phyloP scores from a whole-genome alignment of 495 filamentous ascomycete genomes.

The Lasiosphaeria miniovina region DNA sequence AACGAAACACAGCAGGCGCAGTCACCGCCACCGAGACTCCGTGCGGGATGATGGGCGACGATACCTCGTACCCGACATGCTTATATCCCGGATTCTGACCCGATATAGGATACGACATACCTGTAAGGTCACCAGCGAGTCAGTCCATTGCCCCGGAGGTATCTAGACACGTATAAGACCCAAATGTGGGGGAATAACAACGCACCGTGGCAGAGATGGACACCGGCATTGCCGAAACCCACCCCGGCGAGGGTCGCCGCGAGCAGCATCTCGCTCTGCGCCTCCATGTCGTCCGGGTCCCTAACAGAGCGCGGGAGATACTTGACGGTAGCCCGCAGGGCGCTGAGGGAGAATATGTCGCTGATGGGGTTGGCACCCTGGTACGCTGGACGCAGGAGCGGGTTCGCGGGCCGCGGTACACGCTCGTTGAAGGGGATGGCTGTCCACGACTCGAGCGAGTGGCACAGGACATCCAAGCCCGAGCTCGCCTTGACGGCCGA shows the following conservation, averaged over 20 bases:
- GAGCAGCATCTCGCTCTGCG: constrained; percentile 90
- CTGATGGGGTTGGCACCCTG: constrained; percentile 97
- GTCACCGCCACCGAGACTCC: constrained; percentile 94
- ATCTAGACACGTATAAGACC: too few relatives aligned
- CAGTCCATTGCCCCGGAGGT: too few relatives aligned
- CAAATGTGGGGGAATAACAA: constrained; percentile 3
- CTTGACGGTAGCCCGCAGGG: constrained; percentile 75
- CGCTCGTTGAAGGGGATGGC: constrained; percentile 91
- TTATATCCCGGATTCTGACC: constrained; percentile 88
- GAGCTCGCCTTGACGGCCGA: constrained; percentile 83
- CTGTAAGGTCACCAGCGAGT: constrained; percentile 20
- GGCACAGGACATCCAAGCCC: constrained; percentile 91
- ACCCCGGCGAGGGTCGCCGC: constrained; percentile 92
- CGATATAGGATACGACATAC: constrained; percentile 94
- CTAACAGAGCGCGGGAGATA: constrained; percentile 83
- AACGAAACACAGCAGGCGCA: constrained; percentile 89
- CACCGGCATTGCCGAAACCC: constrained; percentile 95
- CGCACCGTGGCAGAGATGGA: constrained; percentile 87
- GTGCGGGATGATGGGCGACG: constrained; percentile 82
- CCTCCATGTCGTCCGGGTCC: constrained; percentile 87
- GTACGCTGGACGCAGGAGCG: constrained; percentile 87
- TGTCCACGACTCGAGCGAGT: constrained; percentile 91
- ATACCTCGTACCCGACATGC: constrained; percentile 77
- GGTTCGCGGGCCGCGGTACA: constrained; percentile 79
- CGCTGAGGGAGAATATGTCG: constrained; percentile 88